Percentiles rank a stretch among this genome's conserved stretches.
These are phyloP conservation scores for Sarocladium kiliense DNA, from an alignment of 2,329 filamentous ascomycete species.

Conservation along the genomic window DNA sequence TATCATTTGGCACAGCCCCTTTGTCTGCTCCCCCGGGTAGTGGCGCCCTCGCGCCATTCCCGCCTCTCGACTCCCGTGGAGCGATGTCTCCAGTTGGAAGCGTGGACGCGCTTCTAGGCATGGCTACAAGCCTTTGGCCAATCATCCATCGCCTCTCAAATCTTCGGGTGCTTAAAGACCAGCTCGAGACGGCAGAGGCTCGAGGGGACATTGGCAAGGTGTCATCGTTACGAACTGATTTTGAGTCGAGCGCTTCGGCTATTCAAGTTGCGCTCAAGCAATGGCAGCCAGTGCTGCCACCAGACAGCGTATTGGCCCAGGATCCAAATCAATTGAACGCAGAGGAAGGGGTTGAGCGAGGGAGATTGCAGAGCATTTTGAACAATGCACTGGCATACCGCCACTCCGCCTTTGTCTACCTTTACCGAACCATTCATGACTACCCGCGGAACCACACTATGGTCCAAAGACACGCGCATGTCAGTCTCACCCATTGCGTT, in stretches of 20 bases:
- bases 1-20: conserved; percentile 55
- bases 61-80: conserved; percentile 38
- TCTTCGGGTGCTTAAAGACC: conserved; percentile 46
- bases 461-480: conserved; percentile 49
- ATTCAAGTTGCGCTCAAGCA: conserved; percentile 50
- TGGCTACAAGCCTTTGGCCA: conserved; percentile 59
- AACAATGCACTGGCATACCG: conserved; percentile 58
- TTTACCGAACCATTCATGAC: conserved; percentile 50
- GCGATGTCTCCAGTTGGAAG: conserved; percentile 43
- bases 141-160: conserved; percentile 57
- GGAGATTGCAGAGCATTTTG: conserved; percentile 47
- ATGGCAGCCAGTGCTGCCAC: conserved; percentile 49
- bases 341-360: conserved; percentile 27
- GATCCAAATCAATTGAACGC: conserved; percentile 18
- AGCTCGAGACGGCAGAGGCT: conserved; percentile 40
- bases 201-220: conserved; percentile 37
- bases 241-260: conserved; percentile 45
- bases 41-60: conserved; percentile 40
- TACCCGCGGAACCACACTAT: conserved; percentile 39
- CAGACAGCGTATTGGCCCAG: conserved; percentile 22
- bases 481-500: conserved; percentile 47
- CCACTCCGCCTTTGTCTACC: conserved; percentile 52
- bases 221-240: conserved; percentile 43
- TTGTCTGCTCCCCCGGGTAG: conserved; percentile 45
- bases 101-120: conserved; percentile 55